phyloP scores from a whole-genome alignment of 495 filamentous ascomycete species.

The Aspergillus saccharolyticus region DNA sequence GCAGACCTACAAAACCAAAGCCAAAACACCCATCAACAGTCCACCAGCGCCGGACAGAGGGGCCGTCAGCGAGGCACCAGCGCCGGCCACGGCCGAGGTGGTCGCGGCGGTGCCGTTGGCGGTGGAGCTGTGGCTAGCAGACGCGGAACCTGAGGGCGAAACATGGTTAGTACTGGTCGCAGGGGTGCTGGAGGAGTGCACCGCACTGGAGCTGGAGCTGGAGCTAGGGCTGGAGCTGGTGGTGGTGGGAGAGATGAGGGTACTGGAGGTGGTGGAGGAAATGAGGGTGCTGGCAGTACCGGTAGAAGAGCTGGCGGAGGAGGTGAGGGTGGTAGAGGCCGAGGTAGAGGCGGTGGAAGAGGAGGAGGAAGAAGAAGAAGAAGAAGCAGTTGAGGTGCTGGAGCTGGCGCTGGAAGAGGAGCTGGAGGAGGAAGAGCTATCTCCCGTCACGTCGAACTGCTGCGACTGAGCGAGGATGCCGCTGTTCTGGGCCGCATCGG shows the following conservation, averaged over 20 bases:
- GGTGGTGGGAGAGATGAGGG: neutral
- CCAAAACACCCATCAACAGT: conserved; percentile 2
- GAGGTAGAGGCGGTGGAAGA: conserved; percentile 10
- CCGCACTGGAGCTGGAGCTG: too few species aligned
- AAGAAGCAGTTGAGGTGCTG: conserved; percentile 15
- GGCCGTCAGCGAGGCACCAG: neutral
- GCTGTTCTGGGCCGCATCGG: conserved; percentile 24
- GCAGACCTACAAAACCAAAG: conserved; percentile 5
- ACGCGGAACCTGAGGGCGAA: neutral
- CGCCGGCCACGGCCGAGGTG: neutral
- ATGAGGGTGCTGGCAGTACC: conserved; percentile 9
- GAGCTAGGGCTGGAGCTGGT: too few species aligned
- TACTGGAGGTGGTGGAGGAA: conserved; percentile 1
- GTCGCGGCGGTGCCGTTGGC: neutral
- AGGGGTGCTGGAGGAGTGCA: neutral
- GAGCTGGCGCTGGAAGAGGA: conserved; percentile 12
- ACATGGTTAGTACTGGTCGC: neutral
- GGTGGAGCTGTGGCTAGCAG: conserved; percentile 1
- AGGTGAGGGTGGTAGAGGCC: conserved; percentile 14
- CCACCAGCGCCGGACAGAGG: conserved; percentile 8
- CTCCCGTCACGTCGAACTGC: conserved; percentile 33
- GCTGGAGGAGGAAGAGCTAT: conserved; percentile 15
- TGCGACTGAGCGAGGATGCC: conserved; percentile 40
- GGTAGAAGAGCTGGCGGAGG: conserved; percentile 9
- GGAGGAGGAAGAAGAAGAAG: conserved; percentile 12